Base-by-base conservation (phyloP, 257 asterid genomes). In the Plantago ovata region DNA sequence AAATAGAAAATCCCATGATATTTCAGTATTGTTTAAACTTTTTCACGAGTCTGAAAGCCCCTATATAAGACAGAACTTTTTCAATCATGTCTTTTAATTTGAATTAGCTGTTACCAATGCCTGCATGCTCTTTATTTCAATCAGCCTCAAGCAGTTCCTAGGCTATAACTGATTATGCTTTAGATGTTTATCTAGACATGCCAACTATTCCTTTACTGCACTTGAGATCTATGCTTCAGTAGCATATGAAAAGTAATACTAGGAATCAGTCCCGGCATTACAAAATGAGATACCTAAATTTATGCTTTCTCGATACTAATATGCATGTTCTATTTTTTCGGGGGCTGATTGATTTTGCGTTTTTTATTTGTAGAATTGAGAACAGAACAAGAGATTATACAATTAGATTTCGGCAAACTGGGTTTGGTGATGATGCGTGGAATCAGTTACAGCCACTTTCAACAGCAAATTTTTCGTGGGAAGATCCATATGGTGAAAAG, bases 401-500 rank as follows among this genome's bases (percentile, higher is more conserved):
- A 43, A 67, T 92, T 36, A 79, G 73, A 74, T 66, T 88, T 58
- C 89, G 95, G 64, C 98, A 92, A 79, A 79, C 87, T 64, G 98
- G 94, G 70, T 86, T 88, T 72, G 83, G 83, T 66, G 86, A 84
- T 67, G 95, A 81, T 72, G 69, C 84, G 15, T 86, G 95, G 94
- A 75, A 85, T 74, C 81, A 63, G 62, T 66, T 88, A 56, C 71
- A 68, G 52, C 89, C 95, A 63, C 89, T 88, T 63, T 88, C 98
- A 45, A 79, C 95, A 7, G 55, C 74, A 40, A 84, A 68, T 57
- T 92, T 85, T 71, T 82, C 94, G 20, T 92, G 96, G 97, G 94
- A 82, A 69, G 78, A 92, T 47, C 95, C 97, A 14, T 92, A 88
- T 67, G 97, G 98, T 60, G 79, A 82, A 71, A 80, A 80, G 77